Percentiles rank a stretch among this genome's conserved stretches.
Conservation (phyloP, 208 protist genomes). For the Naegleria gruberi region DNA sequence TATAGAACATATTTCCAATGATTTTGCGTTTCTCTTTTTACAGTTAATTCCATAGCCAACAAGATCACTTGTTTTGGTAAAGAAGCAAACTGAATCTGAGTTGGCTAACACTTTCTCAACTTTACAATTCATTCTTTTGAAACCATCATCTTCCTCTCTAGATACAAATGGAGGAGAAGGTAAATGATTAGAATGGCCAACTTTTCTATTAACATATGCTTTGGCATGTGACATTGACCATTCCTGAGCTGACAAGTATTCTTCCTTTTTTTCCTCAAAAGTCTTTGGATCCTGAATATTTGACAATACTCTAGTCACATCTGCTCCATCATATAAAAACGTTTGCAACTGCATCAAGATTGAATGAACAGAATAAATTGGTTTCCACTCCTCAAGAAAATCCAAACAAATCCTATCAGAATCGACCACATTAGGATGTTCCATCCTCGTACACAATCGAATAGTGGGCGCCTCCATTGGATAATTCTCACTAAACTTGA, state of each 20-base stretch:
- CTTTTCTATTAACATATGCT: slow-evolving; percentile 18
- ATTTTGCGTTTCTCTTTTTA: slow-evolving; percentile 19
- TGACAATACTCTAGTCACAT: too few species aligned
- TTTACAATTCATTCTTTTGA: too few species aligned
- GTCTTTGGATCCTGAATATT: not conserved
- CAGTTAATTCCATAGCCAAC: slow-evolving; percentile 35
- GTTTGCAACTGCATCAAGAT: slow-evolving; percentile 43
- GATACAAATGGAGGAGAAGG: too few species aligned
- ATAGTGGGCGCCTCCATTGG: slow-evolving; percentile 32
- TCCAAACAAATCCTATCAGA: slow-evolving; percentile 40
- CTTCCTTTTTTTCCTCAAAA: slow-evolving; percentile 29
- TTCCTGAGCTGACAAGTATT: not conserved
- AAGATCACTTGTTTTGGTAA: slow-evolving; percentile 31
- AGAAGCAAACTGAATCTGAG: slow-evolving; percentile 31
- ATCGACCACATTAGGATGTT: slow-evolving; percentile 38
- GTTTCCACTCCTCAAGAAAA: slow-evolving; percentile 34
- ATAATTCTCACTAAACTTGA: slow-evolving; percentile 42
- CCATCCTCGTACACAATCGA: slow-evolving; percentile 21
- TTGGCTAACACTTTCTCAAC: slow-evolving; percentile 7
- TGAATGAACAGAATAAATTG: slow-evolving; percentile 33
- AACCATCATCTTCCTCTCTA: too few species aligned
- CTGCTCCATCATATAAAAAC: slow-evolving; percentile 15
- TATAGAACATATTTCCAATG: slow-evolving; percentile 18
- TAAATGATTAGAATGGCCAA: not conserved
- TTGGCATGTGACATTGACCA: not conserved